phyloP scores from a whole-genome alignment of 371 early-diverging fungal genomes.

The Mortierella sp. region DNA sequence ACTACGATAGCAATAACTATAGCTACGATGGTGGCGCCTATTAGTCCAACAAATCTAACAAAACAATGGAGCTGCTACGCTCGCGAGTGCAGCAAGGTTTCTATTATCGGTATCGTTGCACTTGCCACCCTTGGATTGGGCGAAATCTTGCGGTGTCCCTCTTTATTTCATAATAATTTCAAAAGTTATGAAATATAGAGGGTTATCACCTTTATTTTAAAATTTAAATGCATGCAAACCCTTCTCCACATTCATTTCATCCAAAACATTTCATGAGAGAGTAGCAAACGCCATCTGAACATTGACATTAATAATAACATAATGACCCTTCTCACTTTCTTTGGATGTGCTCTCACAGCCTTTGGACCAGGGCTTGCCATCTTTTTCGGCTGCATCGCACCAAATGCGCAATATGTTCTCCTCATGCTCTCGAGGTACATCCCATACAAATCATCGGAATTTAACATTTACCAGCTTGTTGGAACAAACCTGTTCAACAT shows the following conservation, averaged over 20 bases:
- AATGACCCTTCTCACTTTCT: constrained; percentile 77
- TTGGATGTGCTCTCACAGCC: constrained; percentile 79
- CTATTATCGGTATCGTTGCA: no score
- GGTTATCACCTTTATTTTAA: no score
- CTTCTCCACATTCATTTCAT: no score
- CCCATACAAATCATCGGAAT: background rate
- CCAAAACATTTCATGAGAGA: no score
- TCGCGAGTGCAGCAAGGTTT: no score
- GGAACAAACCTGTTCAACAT: background rate
- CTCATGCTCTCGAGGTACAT: constrained; percentile 78
- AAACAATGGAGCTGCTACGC: background rate
- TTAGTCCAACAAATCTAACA: background rate
- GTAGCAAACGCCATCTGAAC: no score
- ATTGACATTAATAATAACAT: background rate
- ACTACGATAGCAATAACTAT: background rate
- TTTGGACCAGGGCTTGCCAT: constrained; percentile 81
- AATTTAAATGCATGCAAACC: no score
- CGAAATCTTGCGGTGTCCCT: no score
- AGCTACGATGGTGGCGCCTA: background rate
- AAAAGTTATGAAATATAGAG: no score
- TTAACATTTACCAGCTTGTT: no score
- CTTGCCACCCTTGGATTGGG: no score
- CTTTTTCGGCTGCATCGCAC: constrained; percentile 75
- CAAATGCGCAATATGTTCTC: constrained; percentile 76
- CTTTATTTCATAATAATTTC: no score